Conservation (phyloP, 257 asterid species). For the Capsicum rhomboideum region DNA sequence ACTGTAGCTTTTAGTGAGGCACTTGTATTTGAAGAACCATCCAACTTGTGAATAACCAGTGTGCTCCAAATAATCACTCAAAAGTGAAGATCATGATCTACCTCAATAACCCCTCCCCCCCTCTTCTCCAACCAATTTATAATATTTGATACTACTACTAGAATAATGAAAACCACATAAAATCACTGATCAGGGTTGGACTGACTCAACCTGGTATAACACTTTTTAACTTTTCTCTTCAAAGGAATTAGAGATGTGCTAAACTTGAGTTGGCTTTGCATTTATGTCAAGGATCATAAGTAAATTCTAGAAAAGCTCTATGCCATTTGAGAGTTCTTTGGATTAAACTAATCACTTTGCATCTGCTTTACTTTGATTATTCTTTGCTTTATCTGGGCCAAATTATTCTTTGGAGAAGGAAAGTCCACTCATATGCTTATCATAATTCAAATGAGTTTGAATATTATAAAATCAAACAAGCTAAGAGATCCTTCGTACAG, state of each 20-base stretch:
- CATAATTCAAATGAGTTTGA: not conserved
- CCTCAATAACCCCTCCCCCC: not conserved
- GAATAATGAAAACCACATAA: not conserved
- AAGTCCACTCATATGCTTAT: conserved; percentile 1
- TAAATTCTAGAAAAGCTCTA: not conserved
- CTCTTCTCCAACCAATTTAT: not conserved
- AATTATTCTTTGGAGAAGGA: conserved; percentile 6
- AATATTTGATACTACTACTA: not conserved
- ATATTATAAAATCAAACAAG: not conserved
- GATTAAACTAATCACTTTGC: conserved; percentile 7
- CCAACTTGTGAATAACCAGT: not conserved
- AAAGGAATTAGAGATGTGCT: not conserved
- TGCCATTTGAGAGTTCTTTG: conserved; percentile 4
- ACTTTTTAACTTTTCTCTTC: not conserved
- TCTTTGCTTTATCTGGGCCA: conserved; percentile 2
- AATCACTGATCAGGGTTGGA: not conserved
- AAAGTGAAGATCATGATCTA: not conserved
- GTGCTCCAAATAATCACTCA: not conserved
- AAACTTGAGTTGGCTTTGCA: not conserved
- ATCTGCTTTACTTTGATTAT: conserved; percentile 11
- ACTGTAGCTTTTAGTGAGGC: not conserved
- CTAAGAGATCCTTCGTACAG: not conserved
- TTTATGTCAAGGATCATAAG: not conserved
- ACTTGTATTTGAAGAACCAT: not conserved
- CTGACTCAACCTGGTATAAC: not conserved